phyloP scores from a whole-genome alignment of 1,284 basidiomycete species.

The Amylostereum areolatum region DNA sequence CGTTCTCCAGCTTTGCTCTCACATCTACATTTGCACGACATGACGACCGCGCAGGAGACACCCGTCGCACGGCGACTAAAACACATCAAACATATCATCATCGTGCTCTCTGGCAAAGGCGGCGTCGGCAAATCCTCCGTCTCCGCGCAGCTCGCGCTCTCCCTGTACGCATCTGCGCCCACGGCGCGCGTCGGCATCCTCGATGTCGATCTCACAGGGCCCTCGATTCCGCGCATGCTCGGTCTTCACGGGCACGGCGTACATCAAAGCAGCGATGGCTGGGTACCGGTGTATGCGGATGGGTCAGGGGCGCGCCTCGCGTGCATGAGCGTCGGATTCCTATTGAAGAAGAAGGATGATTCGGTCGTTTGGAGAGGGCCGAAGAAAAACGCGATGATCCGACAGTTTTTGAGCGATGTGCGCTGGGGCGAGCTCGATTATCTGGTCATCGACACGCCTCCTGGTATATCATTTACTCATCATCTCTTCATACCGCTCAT shows the following conservation, averaged over 20 bases:
- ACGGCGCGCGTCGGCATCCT: constrained; percentile 81
- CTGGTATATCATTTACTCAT: constrained; percentile 52
- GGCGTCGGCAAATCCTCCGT: constrained; percentile 98
- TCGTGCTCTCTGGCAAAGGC: constrained; percentile 95
- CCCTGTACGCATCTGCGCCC: constrained; percentile 64
- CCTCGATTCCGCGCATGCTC: constrained; percentile 96
- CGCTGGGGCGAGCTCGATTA: constrained; percentile 97
- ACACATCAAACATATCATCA: constrained; percentile 81
- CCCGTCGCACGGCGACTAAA: constrained; percentile 60
- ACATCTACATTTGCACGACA: constrained; percentile 12
- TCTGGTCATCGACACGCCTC: constrained; percentile 95
- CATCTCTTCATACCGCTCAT: not conserved
- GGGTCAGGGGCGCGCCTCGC: constrained; percentile 64
- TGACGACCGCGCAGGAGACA: constrained; percentile 35
- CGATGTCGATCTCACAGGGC: constrained; percentile 95
- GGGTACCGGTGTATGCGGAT: constrained; percentile 97
- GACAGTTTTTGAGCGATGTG: constrained; percentile 95
- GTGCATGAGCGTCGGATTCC: constrained; percentile 96
- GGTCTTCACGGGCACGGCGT: constrained; percentile 85
- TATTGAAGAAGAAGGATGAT: constrained; percentile 86
- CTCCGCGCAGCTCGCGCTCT: constrained; percentile 88
- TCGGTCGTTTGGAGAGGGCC: constrained; percentile 98
- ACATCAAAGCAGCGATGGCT: constrained; percentile 91
- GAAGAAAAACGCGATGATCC: constrained; percentile 99
- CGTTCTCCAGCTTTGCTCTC: too few species aligned